These are phyloP conservation scores for Chondrus crispus DNA, from an alignment of 23 red algal species.

Conservation along the genomic window DNA sequence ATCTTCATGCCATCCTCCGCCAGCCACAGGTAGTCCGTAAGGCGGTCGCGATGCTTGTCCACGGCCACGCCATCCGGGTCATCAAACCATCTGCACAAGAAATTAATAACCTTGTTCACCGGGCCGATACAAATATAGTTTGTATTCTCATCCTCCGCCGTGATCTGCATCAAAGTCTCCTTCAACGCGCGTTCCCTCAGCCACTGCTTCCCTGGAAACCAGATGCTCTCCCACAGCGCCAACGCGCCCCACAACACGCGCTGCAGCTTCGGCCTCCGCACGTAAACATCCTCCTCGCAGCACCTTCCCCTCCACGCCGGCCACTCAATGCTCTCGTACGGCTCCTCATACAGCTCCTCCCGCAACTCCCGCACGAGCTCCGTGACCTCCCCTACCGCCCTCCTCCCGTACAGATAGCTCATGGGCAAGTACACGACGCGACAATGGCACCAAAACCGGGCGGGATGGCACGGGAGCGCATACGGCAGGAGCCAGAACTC, in stretches of 20 bases:
- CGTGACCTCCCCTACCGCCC: slow-evolving; percentile 58
- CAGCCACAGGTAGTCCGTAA: slow-evolving; percentile 98
- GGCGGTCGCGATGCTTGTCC: slow-evolving; percentile 67
- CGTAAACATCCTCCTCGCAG: slow-evolving; percentile 82
- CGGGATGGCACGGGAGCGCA: slow-evolving; percentile 81
- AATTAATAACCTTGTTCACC: slow-evolving; percentile 98
- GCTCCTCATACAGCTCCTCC: slow-evolving; percentile 81
- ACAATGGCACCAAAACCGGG: slow-evolving; percentile 95
- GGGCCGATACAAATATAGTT: slow-evolving; percentile 93
- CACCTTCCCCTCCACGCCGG: slow-evolving; percentile 59
- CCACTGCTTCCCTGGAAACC: slow-evolving; percentile 67
- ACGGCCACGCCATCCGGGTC: slow-evolving; percentile 58
- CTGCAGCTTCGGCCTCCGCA: slow-evolving; percentile 81
- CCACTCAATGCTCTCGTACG: slow-evolving; percentile 82
- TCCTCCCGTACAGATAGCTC: slow-evolving; percentile 91
- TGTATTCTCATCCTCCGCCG: slow-evolving; percentile 80
- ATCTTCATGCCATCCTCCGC: slow-evolving; percentile 99
- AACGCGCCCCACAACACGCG: slow-evolving; percentile 81
- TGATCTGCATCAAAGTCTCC: slow-evolving; percentile 73
- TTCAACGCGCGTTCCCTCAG: slow-evolving; percentile 58
- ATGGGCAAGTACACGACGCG: slow-evolving; percentile 94
- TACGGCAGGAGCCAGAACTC: slow-evolving; percentile 99
- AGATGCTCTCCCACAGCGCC: slow-evolving; percentile 55
- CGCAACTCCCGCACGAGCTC: slow-evolving; percentile 63
- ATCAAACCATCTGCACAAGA: slow-evolving; percentile 85